Percentiles rank a stretch among this genome's conserved stretches.
Conservation (phyloP, 139 green algal genomes). For the Raphidocelis subcapitata region DNA sequence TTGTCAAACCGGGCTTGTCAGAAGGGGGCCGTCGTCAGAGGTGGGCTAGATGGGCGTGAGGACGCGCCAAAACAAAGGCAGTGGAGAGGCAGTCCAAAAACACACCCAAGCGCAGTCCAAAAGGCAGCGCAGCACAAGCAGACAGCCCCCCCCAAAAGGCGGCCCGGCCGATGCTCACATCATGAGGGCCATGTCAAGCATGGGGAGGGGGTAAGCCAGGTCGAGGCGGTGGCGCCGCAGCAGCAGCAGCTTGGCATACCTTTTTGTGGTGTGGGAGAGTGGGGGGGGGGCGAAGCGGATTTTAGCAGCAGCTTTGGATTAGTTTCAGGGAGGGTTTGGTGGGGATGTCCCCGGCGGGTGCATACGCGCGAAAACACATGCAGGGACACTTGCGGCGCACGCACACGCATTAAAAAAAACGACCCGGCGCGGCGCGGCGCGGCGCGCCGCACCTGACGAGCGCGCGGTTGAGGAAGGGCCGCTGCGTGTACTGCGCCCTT, state of each 20-base stretch:
- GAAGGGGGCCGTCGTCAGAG: too few species aligned
- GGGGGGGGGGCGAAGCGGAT: not conserved
- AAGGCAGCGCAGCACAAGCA: too few species aligned
- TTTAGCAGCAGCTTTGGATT: not conserved
- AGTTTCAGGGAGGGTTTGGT: not conserved
- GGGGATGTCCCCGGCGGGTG: too few species aligned
- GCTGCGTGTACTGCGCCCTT: slow-evolving; percentile 17
- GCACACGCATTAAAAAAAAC: not conserved
- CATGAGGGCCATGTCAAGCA: slow-evolving; percentile 20
- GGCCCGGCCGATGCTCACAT: not conserved
- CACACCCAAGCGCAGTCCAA: too few species aligned
- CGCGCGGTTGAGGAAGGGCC: slow-evolving; percentile 23
- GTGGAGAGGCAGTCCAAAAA: too few species aligned
- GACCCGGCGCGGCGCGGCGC: too few species aligned
- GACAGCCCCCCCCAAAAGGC: too few species aligned
- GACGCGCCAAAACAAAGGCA: too few species aligned
- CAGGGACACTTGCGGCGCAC: not conserved
- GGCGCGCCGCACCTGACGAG: slow-evolving; percentile 28
- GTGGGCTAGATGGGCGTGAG: too few species aligned
- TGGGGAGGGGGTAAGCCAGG: slow-evolving; percentile 16
- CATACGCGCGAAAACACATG: not conserved
- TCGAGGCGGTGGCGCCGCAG: slow-evolving; percentile 26
- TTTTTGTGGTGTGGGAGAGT: not conserved
- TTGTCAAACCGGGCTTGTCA: too few species aligned
- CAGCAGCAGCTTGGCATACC: slow-evolving; percentile 30